Evolutionary conservation across 1,284 basidiomycete species (phyloP).

Genomic region (Austroboletus niveus): DNA sequence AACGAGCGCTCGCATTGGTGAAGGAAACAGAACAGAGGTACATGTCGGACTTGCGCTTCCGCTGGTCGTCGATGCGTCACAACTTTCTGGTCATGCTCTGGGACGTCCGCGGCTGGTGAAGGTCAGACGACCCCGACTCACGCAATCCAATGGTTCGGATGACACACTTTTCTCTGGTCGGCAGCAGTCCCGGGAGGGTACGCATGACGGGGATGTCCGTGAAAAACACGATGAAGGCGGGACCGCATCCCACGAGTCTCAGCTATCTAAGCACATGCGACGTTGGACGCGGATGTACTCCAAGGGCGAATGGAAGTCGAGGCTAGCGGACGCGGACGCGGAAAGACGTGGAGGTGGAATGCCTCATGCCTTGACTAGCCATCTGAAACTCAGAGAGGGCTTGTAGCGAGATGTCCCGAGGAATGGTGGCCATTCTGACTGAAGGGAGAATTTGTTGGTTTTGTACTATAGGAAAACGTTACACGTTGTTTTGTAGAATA

Average conservation of each 20-base stretch:
- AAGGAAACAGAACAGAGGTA: no score
- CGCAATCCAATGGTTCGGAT: not conserved
- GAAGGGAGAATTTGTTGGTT: no score
- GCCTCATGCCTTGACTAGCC: no score
- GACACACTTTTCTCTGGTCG: not conserved
- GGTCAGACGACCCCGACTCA: not conserved
- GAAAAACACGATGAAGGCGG: not conserved
- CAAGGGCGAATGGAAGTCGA: constrained; percentile 14
- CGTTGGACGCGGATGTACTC: constrained; percentile 6
- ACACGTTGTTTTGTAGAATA: no score
- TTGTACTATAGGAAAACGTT: no score
- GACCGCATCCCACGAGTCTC: not conserved
- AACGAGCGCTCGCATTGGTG: no score
- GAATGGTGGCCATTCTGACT: no score
- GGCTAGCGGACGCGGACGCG: constrained; percentile 1
- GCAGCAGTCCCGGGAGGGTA: not conserved
- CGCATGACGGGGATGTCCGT: not conserved
- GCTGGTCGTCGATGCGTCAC: not conserved
- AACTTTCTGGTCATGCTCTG: not conserved
- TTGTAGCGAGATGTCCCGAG: no score
- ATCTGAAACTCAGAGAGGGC: no score
- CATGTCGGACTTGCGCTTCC: not conserved
- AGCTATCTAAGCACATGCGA: not conserved
- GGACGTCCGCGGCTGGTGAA: not conserved
- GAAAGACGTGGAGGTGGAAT: no score